Evolutionary conservation across 306 rosid species (phyloP).

Genomic region (Hippophae tibetana): DNA sequence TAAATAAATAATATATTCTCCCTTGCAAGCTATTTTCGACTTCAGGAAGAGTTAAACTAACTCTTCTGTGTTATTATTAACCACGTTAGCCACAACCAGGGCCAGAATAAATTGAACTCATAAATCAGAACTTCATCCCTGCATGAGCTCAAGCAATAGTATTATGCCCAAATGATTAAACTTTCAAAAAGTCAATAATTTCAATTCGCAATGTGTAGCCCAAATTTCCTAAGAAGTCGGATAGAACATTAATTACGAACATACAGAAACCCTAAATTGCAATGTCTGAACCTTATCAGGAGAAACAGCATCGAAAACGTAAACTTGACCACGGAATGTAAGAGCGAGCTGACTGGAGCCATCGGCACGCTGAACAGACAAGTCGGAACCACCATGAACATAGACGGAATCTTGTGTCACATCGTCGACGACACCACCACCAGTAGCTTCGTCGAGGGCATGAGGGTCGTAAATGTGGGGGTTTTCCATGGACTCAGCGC

Average conservation of each 20-base stretch:
- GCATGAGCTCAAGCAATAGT: background rate
- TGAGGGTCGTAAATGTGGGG: slow-evolving; percentile 48
- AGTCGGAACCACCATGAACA: slow-evolving; percentile 27
- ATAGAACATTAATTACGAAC: background rate
- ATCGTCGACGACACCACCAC: slow-evolving; percentile 33
- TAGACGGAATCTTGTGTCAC: slow-evolving; percentile 41
- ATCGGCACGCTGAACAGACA: slow-evolving; percentile 34
- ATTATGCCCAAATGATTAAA: background rate
- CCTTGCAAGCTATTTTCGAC: slow-evolving; percentile 1
- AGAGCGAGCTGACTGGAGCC: slow-evolving; percentile 70
- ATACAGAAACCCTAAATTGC: slow-evolving; percentile 1
- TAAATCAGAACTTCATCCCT: background rate
- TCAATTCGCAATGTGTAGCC: background rate
- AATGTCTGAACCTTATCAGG: slow-evolving; percentile 51
- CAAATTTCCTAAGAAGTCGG: slow-evolving; percentile 1
- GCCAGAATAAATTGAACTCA: background rate
- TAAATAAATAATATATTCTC: slow-evolving; percentile 1
- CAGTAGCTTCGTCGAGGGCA: slow-evolving; percentile 40
- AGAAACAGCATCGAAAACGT: slow-evolving; percentile 66
- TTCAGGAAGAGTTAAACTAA: background rate
- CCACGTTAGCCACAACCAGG: background rate
- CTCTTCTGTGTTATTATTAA: too few species aligned
- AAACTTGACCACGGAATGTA: slow-evolving; percentile 77
- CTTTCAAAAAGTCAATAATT: background rate
- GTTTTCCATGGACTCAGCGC: slow-evolving; percentile 35